Evolutionary conservation across 495 filamentous ascomycete species (phyloP), one percentile per base, ranked within the genome.

Genomic region (Cercophora sp.): DNA sequence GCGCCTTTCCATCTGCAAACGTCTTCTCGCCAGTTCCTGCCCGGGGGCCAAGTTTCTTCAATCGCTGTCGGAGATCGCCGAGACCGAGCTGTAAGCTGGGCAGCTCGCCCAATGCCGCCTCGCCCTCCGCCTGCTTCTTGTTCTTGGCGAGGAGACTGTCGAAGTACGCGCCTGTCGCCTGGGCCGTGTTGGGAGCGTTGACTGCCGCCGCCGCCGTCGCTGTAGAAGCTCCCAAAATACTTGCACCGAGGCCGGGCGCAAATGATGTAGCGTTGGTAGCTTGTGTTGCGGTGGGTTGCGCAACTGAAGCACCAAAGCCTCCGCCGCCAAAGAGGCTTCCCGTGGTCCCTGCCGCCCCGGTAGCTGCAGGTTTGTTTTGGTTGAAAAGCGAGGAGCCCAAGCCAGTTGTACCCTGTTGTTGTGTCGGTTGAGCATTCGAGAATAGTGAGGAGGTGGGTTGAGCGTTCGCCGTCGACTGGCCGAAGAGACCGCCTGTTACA

Each of bases 111-210:
- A 79, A 67, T 9, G 70, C 67, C 13, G 70, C 75, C 50, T 73
- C 72, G 36, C 75, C 81, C 60, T 77, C 70, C 18, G 72, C 77
- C 52, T 81, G 74, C 64, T 85, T 85, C 63, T 77, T 78, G 62
- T 86, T 88, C 54, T 86, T 85, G 58, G 92, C 87, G 10, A 96
- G 72, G 19, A 96, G 71, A 55, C 84, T 89, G 64, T 95, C 89
- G 70, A 96, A 96, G 63, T 91, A 93, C 1, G 88, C 88, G 41
- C 66, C 71, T 0, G 70, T 73, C 15, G 69, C 46, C 35, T 59
- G 62, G 41, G 55, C 42, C 10, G 23, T 13, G 16, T 23, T 29
- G 16, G 50, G 25, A 22, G n/a, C 54, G 41, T 32, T 50, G n/a
- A n/a, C n/a, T n/a, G n/a, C n/a, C n/a, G n/a, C n/a, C 10, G 47